These are phyloP conservation scores for Suillus cothurnatus DNA, from an alignment of 768 basidiomycete genomes.

Conservation along the genomic window DNA sequence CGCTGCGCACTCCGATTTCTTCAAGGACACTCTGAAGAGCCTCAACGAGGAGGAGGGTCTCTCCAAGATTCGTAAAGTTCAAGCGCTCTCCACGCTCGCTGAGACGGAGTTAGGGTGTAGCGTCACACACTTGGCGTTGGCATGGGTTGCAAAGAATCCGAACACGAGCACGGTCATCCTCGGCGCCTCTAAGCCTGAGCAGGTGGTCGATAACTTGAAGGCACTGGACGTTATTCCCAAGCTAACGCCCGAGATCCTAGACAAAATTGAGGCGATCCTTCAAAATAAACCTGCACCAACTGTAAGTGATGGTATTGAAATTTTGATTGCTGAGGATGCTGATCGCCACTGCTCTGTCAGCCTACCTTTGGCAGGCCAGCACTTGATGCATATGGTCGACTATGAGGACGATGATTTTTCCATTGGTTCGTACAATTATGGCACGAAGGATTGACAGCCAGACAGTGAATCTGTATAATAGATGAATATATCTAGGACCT, in stretches of 20 bases:
- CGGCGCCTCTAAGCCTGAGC: conserved; percentile 50
- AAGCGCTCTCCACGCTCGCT: conserved; percentile 47
- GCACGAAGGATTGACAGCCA: neutral
- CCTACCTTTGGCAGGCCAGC: conserved; percentile 28
- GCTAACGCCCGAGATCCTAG: conserved; percentile 50
- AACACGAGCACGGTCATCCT: conserved; percentile 51
- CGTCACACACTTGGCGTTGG: conserved; percentile 54
- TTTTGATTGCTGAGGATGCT: neutral
- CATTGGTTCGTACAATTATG: neutral
- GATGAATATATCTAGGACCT: neutral
- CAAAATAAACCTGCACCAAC: conserved; percentile 38
- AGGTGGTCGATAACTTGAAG: conserved; percentile 50
- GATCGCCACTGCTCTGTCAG: conserved; percentile 15
- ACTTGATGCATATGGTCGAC: conserved; percentile 31
- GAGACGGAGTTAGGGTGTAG: conserved; percentile 47
- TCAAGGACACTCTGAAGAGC: conserved; percentile 45
- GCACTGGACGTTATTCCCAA: conserved; percentile 57
- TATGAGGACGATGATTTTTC: conserved; percentile 7
- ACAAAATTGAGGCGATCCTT: conserved; percentile 55
- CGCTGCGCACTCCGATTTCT: conserved; percentile 48
- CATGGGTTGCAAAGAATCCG: conserved; percentile 56
- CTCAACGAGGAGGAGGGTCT: conserved; percentile 45
- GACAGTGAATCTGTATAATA: neutral
- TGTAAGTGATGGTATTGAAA: conserved; percentile 22
- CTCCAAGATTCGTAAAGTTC: conserved; percentile 51